Base-by-base conservation (phyloP, 148 eudicot species). In the Cornus controversa region DNA sequence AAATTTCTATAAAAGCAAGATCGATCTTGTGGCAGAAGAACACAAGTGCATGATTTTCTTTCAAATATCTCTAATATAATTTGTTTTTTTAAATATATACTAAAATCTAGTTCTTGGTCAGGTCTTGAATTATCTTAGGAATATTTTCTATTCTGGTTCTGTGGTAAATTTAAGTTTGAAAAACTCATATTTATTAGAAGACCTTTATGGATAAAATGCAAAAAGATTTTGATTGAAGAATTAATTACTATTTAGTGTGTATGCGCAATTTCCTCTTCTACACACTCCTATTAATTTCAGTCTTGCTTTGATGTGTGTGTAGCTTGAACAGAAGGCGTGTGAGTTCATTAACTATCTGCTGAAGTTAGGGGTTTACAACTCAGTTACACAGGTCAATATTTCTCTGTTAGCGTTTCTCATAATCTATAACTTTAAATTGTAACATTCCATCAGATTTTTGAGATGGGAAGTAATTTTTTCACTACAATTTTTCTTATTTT, bases 301-400 rank as follows among this genome's bases (percentile, higher is more conserved):
- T 15, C 80, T 28, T n/a, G 18, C 7, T 40, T 45, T 71, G 76
- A 29, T 27, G 24, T 79, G 54, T 58, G 64, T 77, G 88, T 84
- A 88, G 91, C 77, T 82, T 27, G 45, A 6, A 40, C 86, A 77
- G 45, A 0, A 23, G 34, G 57, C 70, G 66, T 88, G 91, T 85
- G 74, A 79, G 80, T 79, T 88, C 29, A 89, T 84, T 74, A 89
- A 81, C 76, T 9, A 40, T 69, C 70, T 84, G 58, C 27, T 40
- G 45, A 9, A 88, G 71, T 71, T 78, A 28, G 89, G 82, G 16
- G 63, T 86, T 29, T 88, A 88, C 78, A 73, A 81, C 77, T 34
- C 68, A 79, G 74, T 53, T 69, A 75, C 83, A 69, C 90, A 87
- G 90, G 90, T 87, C 76, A 40, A 67, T 29, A 75, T 37, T 31